Evolutionary conservation across 352 stramenopile genomes (phyloP), one percentile per base, ranked within the genome.

Genomic region (Globisporangium viniferum): DNA sequence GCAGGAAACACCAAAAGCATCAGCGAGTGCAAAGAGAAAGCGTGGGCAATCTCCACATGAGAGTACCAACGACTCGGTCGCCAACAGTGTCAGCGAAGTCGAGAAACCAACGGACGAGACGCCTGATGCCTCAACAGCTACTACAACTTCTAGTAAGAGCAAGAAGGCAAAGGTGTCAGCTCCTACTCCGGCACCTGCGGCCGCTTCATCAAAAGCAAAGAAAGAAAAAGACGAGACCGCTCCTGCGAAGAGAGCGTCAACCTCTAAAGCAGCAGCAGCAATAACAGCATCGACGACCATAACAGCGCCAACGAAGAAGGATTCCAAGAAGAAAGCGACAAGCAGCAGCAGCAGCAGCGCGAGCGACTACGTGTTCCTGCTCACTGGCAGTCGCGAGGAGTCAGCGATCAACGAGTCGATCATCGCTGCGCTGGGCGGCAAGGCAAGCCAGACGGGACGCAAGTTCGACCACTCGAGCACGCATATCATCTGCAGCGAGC

Each of bases 401-500:
- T 79, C 77, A 36, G 74, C 73, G 29, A 70, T 93, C 35, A 90
- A 95, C 59, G 88, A 89, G 51, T 91, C 86, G 33, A 91, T 95
- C 27, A 83, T 96, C 67, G 71, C 79, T 33, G 76, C 74, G 2
- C 70, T 96, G 20, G 87, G 84, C 51, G 87, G 80, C 46, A 77
- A 63, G 18, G 80, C 93, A 18, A 89, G 86, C 66, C 69, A 90
- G 29, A 88, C 79, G 39, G 82, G 80, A 46, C 81, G 89, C 29
- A 79, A 81, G 20, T 96, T 82, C 70, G 87, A 96, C 48, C 76
- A 66, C 49, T 73, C 74, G 24, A 90, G 87, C 70, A 94, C 89
- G 3, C 86, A 96, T 71, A 90, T 96, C 70, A 93, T 96, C 65
- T 95, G 85, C 71, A 93, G 81, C 41, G 86, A 95, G 64, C 78